Conservation (phyloP, 2,329 filamentous ascomycete genomes). For the Talaromyces sp. region DNA sequence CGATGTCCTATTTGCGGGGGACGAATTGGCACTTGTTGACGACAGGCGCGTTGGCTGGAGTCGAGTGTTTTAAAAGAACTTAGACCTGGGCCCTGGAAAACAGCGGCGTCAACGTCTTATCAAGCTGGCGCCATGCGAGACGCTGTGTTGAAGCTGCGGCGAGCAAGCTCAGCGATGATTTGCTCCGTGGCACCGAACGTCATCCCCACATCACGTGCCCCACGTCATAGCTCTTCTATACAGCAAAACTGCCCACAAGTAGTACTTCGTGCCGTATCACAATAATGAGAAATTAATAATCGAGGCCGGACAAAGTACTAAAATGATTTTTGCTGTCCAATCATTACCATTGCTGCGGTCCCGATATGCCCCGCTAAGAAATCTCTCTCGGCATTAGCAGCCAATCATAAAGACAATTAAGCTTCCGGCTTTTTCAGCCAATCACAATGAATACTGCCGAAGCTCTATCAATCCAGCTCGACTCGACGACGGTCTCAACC, state of each 20-base stretch:
- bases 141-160: neutral
- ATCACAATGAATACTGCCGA: neutral
- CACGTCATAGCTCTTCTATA: neutral
- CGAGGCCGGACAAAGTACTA: too few species aligned
- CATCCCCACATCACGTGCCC: conserved; percentile 1
- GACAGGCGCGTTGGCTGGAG: neutral
- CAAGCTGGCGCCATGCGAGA: neutral
- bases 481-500: too few species aligned
- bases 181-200: neutral
- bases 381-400: neutral
- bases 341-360: neutral
- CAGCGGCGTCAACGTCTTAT: neutral
- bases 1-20: neutral
- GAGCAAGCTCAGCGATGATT: neutral
- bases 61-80: neutral
- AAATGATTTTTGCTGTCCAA: neutral
- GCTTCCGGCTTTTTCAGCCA: neutral
- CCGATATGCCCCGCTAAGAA: neutral
- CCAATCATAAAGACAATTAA: neutral
- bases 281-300: too few species aligned
- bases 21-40: neutral
- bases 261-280: too few species aligned
- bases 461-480: neutral
- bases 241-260: neutral
- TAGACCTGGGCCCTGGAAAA: neutral